phyloP scores from a whole-genome alignment of 176 grass and related monocot genomes.

The Neostapfia colusana region DNA sequence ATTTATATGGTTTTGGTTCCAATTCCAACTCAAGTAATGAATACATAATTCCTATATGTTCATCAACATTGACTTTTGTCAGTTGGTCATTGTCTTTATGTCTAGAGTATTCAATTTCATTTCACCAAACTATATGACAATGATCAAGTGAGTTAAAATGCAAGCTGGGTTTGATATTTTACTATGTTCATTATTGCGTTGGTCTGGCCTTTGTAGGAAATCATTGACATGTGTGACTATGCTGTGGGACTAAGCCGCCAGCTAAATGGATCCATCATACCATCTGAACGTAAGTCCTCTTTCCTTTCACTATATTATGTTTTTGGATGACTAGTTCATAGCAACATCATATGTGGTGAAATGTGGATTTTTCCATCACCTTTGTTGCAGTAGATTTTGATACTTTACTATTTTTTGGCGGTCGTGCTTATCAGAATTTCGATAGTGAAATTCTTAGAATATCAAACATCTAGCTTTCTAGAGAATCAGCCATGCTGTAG shows the following conservation, averaged over 20 bases:
- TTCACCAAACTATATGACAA: not conserved
- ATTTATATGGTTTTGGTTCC: not conserved
- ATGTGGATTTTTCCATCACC: not conserved
- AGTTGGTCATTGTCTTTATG: not conserved
- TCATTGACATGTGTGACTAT: constrained; percentile 99
- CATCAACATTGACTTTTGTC: constrained; percentile 7
- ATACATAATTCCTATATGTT: not conserved
- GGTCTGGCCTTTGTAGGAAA: constrained; percentile 59
- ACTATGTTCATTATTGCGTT: constrained; percentile 17
- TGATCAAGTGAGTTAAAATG: constrained; percentile 14
- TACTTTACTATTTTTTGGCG: not conserved
- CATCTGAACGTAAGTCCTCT: constrained; percentile 81
- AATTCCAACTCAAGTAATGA: not conserved
- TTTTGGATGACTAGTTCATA: not conserved
- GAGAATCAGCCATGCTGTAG: not conserved
- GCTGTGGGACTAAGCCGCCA: constrained; percentile 98
- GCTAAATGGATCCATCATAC: constrained; percentile 94
- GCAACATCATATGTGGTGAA: constrained; percentile 17
- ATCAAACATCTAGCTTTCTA: constrained; percentile 6
- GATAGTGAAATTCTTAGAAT: not conserved
- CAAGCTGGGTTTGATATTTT: not conserved
- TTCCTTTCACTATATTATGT: constrained; percentile 11
- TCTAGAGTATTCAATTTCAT: constrained; percentile 2
- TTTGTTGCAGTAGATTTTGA: constrained; percentile 8
- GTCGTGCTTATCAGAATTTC: not conserved